Conservation (phyloP, 2,329 filamentous ascomycete genomes). For the Aspergillus hiratsukae region DNA sequence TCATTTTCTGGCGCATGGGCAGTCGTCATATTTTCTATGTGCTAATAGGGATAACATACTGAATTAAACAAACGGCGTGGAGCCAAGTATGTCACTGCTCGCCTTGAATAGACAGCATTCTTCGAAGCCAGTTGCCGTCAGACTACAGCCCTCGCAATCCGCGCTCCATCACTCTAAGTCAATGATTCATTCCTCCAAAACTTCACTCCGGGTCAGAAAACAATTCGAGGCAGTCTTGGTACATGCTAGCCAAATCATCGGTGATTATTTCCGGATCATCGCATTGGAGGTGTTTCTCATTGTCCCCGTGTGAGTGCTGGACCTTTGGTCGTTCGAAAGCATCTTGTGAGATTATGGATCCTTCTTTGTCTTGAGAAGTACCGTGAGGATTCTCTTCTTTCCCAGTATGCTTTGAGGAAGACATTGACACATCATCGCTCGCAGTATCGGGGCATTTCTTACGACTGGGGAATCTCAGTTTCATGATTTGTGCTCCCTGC, state of each 20-base stretch:
- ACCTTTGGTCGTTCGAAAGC: not conserved
- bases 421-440: not conserved
- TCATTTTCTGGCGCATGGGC: conserved; percentile 4
- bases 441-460: conserved; percentile 1
- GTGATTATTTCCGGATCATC: conserved; percentile 13
- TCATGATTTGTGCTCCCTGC: conserved; percentile 9
- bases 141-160: too few relatives aligned
- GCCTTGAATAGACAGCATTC: not conserved
- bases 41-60: conserved; percentile 5
- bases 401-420: not conserved
- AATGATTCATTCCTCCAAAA: conserved; percentile 3
- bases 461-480: conserved; percentile 5
- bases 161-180: too few relatives aligned
- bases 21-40: not conserved
- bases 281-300: conserved; percentile 6
- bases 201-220: conserved; percentile 19
- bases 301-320: conserved; percentile 1
- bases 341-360: not conserved
- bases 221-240: conserved; percentile 24
- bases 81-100: not conserved
- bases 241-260: conserved; percentile 19
- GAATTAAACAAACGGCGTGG: conserved; percentile 4
- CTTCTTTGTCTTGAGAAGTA: not conserved
- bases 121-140: not conserved
- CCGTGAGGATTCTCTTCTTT: not conserved